phyloP scores from a whole-genome alignment of 1,139 yeast genomes.

The Scheffersomyces stambukii region DNA sequence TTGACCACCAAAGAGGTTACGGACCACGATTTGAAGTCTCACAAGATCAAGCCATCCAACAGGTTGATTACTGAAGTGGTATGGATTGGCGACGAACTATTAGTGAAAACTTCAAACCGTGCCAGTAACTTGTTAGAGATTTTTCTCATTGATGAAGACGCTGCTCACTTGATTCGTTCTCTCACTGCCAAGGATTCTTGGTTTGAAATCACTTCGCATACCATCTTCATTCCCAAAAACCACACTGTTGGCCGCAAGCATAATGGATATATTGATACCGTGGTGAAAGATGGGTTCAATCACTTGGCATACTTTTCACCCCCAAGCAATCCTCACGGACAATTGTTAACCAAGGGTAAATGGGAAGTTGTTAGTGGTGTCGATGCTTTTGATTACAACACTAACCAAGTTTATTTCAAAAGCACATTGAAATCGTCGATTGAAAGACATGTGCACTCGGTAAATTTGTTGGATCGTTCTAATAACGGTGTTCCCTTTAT shows the following conservation, averaged over 20 bases:
- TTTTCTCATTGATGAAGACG: conserved; percentile 32
- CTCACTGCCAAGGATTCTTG: conserved; percentile 43
- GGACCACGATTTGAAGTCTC: conserved; percentile 19
- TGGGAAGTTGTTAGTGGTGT: conserved; percentile 55
- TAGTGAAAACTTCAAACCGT: conserved; percentile 42
- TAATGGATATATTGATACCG: conserved; percentile 54
- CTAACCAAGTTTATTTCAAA: conserved; percentile 41
- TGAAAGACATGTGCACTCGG: conserved; percentile 51
- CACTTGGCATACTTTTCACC: conserved; percentile 58
- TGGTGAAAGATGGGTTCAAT: conserved; percentile 50
- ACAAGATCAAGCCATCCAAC: conserved; percentile 17
- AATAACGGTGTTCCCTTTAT: conserved; percentile 28
- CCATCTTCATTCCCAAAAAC: conserved; percentile 66
- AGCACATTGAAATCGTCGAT: conserved; percentile 49
- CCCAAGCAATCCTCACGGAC: conserved; percentile 37
- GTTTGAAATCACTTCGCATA: conserved; percentile 80
- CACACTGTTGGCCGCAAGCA: conserved; percentile 31
- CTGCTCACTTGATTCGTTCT: conserved; percentile 29
- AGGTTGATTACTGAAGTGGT: conserved; percentile 40
- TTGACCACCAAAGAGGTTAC: conserved; percentile 8
- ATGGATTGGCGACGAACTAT: conserved; percentile 36
- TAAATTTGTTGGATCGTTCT: conserved; percentile 29
- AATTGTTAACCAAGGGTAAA: conserved; percentile 44
- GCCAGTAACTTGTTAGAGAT: conserved; percentile 40
- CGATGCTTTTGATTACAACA: conserved; percentile 40